These are phyloP conservation scores for Arthromyces matolae DNA, from an alignment of 768 basidiomycete genomes.

Conservation along the genomic window DNA sequence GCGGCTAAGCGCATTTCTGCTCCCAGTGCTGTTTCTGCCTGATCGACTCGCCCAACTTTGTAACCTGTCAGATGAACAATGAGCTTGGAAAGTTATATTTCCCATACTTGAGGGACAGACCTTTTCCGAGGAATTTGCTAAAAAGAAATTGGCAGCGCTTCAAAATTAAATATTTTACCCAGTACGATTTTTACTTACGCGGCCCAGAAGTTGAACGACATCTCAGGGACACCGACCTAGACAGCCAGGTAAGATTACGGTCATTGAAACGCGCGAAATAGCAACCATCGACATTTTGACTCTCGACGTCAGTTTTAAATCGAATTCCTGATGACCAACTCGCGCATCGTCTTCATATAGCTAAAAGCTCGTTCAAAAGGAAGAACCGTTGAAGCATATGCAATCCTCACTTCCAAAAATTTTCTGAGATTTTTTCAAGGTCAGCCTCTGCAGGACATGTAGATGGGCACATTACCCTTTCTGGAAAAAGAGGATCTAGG, in stretches of 20 bases:
- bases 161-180: too few species aligned
- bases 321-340: slow-evolving; percentile 91
- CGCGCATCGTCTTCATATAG: slow-evolving; percentile 96
- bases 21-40: slow-evolving; percentile 94
- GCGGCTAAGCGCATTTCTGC: slow-evolving; percentile 92
- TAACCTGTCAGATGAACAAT: slow-evolving; percentile 47
- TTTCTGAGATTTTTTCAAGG: slow-evolving; percentile 42
- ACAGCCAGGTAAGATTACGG: neutral
- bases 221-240: slow-evolving; percentile 93
- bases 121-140: slow-evolving; percentile 83
- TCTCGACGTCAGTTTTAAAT: slow-evolving; percentile 84
- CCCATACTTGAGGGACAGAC: slow-evolving; percentile 24
- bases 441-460: neutral
- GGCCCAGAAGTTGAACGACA: slow-evolving; percentile 89
- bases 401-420: slow-evolving; percentile 62
- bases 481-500: slow-evolving; percentile 90
- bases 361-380: slow-evolving; percentile 26
- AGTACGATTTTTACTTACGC: slow-evolving; percentile 69
- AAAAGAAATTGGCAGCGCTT: neutral
- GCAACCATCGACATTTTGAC: slow-evolving; percentile 99
- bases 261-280: neutral
- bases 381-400: neutral
- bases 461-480: slow-evolving; percentile 64
- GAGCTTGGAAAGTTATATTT: neutral
- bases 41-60: slow-evolving; percentile 95